These are phyloP conservation scores for Epichloe aotearoae DNA, from an alignment of 2,329 filamentous ascomycete species.

Conservation along the genomic window DNA sequence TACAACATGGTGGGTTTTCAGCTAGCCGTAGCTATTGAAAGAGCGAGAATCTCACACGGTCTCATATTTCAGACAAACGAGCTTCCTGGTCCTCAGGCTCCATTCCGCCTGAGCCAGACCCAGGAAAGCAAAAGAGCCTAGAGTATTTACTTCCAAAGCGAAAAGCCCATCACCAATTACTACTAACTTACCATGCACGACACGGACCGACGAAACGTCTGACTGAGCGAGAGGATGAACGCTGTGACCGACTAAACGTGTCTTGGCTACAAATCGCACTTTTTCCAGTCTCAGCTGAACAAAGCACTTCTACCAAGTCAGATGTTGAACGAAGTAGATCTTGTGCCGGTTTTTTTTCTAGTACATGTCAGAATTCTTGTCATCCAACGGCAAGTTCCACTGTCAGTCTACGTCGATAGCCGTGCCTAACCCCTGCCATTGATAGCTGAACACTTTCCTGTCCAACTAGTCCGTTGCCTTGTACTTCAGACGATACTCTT, in stretches of 20 bases:
- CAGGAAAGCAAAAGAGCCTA: background rate
- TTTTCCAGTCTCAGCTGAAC: background rate
- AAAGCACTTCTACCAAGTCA: background rate
- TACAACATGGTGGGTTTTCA: constrained; percentile 54
- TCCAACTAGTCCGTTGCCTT: constrained; percentile 39
- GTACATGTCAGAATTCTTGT: background rate
- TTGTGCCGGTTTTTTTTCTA: background rate
- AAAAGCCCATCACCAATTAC: background rate
- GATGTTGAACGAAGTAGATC: background rate
- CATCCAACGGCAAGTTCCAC: background rate
- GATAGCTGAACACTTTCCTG: background rate
- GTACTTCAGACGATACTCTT: constrained; percentile 59
- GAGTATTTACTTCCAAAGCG: background rate
- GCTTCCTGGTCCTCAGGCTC: background rate
- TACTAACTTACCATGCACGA: background rate
- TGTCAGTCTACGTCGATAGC: background rate
- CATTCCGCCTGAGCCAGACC: background rate
- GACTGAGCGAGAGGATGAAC: background rate
- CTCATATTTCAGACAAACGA: background rate
- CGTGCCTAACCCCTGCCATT: background rate
- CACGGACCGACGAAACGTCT: background rate
- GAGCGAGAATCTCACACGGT: background rate
- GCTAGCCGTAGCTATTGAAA: background rate
- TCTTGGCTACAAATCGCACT: background rate
- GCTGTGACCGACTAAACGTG: background rate